Conservation (phyloP, 371 early-diverging fungal genomes). For the Rhizopus microsporus region DNA sequence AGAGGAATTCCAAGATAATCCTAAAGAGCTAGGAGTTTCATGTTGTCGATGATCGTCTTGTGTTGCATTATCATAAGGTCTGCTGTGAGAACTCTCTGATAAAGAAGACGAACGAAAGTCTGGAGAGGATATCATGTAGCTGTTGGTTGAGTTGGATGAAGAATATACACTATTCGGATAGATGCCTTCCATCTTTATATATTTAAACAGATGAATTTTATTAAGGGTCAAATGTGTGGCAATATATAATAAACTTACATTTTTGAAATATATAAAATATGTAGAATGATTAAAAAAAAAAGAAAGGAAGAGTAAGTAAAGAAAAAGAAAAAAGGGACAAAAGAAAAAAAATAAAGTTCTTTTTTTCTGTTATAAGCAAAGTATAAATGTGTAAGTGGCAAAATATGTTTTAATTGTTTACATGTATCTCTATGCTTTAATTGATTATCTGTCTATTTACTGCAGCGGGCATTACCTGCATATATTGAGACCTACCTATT, state of each 20-base stretch:
- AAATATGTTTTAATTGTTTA: neutral
- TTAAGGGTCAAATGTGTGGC: no score
- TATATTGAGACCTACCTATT: slow-evolving; percentile 20
- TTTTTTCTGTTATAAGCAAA: slow-evolving; percentile 8
- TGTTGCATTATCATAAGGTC: neutral
- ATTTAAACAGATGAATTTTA: neutral
- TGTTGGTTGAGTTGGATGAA: slow-evolving; percentile 4
- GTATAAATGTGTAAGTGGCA: neutral
- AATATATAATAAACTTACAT: neutral
- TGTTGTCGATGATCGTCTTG: neutral
- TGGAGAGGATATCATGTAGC: neutral
- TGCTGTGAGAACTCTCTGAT: neutral
- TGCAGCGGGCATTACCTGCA: slow-evolving; percentile 41
- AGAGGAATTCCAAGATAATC: slow-evolving; percentile 22
- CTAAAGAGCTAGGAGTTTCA: neutral
- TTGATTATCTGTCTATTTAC: slow-evolving; percentile 30
- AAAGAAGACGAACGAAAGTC: neutral
- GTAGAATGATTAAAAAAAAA: neutral
- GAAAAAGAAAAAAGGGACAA: neutral
- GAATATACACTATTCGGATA: slow-evolving; percentile 40
- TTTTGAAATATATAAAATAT: neutral
- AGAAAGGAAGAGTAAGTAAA: neutral
- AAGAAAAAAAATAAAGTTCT: neutral
- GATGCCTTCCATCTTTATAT: slow-evolving; percentile 37
- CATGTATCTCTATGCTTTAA: slow-evolving; percentile 14